Conservation (phyloP, 2,329 filamentous ascomycete genomes). For the Sarocladiaceae sp. region DNA sequence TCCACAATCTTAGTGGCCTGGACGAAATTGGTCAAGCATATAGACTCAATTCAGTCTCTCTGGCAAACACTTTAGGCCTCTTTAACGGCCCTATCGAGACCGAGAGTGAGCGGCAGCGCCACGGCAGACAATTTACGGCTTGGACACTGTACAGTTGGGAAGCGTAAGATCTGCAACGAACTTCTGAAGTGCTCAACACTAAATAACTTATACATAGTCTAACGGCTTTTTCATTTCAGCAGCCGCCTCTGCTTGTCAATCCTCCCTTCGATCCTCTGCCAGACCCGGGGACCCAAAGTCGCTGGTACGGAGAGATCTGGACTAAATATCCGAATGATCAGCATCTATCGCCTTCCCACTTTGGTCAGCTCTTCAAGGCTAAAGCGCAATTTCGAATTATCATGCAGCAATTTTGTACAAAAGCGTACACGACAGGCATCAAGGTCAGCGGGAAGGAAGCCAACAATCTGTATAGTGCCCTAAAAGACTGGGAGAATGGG, state of each 20-base stretch:
- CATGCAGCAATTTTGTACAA: slow-evolving; percentile 26
- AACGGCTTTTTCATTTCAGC: slow-evolving; percentile 20
- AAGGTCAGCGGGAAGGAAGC: slow-evolving; percentile 17
- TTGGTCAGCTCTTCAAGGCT: slow-evolving; percentile 24
- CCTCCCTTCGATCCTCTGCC: slow-evolving; percentile 27
- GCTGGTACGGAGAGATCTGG: slow-evolving; percentile 32
- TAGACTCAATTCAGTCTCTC: slow-evolving; percentile 22
- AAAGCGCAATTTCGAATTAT: slow-evolving; percentile 25
- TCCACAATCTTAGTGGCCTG: slow-evolving; percentile 27
- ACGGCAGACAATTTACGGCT: slow-evolving; percentile 23
- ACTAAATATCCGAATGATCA: slow-evolving; percentile 28
- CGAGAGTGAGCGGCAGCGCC: slow-evolving; percentile 15
- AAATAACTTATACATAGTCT: slow-evolving; percentile 14
- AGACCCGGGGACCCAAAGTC: slow-evolving; percentile 15
- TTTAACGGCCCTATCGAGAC: slow-evolving; percentile 18
- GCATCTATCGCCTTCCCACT: slow-evolving; percentile 17
- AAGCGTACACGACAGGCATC: slow-evolving; percentile 14
- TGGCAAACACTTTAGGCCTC: slow-evolving; percentile 28
- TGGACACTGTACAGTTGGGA: slow-evolving; percentile 33
- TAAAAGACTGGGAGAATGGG: slow-evolving; percentile 23
- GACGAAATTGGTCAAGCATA: slow-evolving; percentile 34
- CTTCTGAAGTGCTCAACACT: not conserved
- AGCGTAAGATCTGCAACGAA: slow-evolving; percentile 15
- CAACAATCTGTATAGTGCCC: slow-evolving; percentile 14
- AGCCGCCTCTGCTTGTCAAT: slow-evolving; percentile 21